Evolutionary conservation across 148 eudicot genomes (phyloP), one percentile per base, ranked within the genome.

Genomic region (Cornus suecica): DNA sequence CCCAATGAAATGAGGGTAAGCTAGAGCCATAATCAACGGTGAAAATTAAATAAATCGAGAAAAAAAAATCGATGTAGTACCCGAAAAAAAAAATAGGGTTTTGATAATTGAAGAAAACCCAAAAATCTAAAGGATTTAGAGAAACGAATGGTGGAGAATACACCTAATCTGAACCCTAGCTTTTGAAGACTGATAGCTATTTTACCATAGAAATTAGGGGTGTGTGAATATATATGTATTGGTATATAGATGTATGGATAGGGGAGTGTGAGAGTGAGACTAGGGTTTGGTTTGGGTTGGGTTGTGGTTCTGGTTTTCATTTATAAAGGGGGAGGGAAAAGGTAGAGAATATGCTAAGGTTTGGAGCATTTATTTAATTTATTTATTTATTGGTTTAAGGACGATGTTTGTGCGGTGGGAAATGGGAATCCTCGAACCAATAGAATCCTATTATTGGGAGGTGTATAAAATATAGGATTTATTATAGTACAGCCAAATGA

Each of bases 1-100:
- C 0, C 79, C 72, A 30, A 86, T 68, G 54, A 85, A 85, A 75
- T 85, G 90, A 1, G 90, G 82, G 82, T 87, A 75, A 10, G 89
- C 83, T 63, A 88, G 41, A 4, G 90, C 87, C 90, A 88, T 88
- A 58, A 22, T 58, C 20, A 58, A 58, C 62, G 4, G n/a, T 25
- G 20, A 22, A 7, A 58, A 48, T 11, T 16, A 18, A 48, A 22
- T 11, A 8, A 58, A 58, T 58, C 62, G 3, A 58, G 62, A 58
- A 58, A 58, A 52, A 52, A 18, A 58, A 22, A 14, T 5, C 9
- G 5, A 20, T 11, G 15, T 1, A 48, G 3, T 11, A 58, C 23
- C 62, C 23, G n/a, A 58, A 58, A 2, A 58, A 1, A 58, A 20
- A 20, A 56, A 5, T 56, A 16, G 61, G 62, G 8, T 18, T 58